These are phyloP conservation scores for Ophiostoma populinum DNA, from an alignment of 2,329 filamentous ascomycete genomes.

Conservation along the genomic window DNA sequence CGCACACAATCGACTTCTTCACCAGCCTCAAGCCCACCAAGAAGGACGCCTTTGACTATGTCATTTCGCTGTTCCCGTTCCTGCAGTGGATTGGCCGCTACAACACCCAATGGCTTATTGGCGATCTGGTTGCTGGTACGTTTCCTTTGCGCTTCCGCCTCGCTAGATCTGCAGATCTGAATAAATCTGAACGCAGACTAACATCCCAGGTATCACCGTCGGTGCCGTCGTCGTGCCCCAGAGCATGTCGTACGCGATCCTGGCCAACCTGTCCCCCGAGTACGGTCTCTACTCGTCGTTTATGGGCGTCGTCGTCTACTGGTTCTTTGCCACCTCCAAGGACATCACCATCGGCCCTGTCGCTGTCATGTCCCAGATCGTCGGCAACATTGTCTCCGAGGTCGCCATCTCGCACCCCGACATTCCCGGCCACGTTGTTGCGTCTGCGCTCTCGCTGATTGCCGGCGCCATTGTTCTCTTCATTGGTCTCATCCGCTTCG, in stretches of 20 bases:
- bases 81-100: conserved; percentile 76
- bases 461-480: conserved; percentile 59
- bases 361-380: conserved; percentile 84
- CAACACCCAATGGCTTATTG: conserved; percentile 74
- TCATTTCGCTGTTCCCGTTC: conserved; percentile 68
- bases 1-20: conserved; percentile 59
- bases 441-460: conserved; percentile 62
- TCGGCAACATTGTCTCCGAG: conserved; percentile 61
- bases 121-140: conserved; percentile 76
- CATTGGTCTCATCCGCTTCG: conserved; percentile 62
- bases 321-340: conserved; percentile 96
- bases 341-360: conserved; percentile 89
- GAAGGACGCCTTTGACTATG: conserved; percentile 39
- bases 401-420: conserved; percentile 40
- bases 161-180: too few relatives aligned
- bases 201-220: conserved; percentile 29
- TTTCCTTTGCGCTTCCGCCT: conserved; percentile 6
- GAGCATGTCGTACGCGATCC: conserved; percentile 82
- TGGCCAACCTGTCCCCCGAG: conserved; percentile 64
- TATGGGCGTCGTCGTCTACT: conserved; percentile 87
- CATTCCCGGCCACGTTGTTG: conserved; percentile 47
- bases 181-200: too few relatives aligned
- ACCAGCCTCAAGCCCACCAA: conserved; percentile 41
- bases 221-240: conserved; percentile 74
- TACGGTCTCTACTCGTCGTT: conserved; percentile 92